Percentiles rank a stretch among this genome's conserved stretches.
phyloP scores from a whole-genome alignment of 2,329 filamentous ascomycete species.

The Podosphaera xanthii region DNA sequence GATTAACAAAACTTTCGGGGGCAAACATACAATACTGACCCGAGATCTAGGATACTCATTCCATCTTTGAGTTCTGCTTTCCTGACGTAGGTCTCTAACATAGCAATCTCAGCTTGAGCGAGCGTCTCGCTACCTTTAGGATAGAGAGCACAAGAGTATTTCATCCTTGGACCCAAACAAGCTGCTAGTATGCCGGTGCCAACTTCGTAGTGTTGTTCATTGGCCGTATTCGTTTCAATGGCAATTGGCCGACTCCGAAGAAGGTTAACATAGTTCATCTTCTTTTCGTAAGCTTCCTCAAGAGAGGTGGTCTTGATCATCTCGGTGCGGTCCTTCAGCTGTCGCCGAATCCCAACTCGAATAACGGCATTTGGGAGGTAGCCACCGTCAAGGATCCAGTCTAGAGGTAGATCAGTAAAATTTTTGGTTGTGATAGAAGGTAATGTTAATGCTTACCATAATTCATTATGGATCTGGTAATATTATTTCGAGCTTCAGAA shows the following conservation, averaged over 20 bases:
- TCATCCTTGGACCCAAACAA: conserved; percentile 45
- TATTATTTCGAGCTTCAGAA: no score
- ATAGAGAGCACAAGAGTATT: conserved; percentile 48
- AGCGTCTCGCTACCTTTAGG: conserved; percentile 37
- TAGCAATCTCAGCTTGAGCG: conserved; percentile 40
- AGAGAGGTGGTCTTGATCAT: conserved; percentile 31
- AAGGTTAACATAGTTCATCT: conserved; percentile 38
- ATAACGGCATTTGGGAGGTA: conserved; percentile 40
- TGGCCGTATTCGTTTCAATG: conserved; percentile 41
- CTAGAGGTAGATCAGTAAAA: conserved; percentile 12
- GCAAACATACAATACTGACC: conserved; percentile 3
- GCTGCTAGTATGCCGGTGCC: conserved; percentile 38
- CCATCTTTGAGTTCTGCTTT: conserved; percentile 23
- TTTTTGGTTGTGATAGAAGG: no score
- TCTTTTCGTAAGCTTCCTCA: conserved; percentile 28
- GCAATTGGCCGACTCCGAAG: conserved; percentile 41
- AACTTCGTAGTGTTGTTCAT: conserved; percentile 52
- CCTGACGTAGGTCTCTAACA: conserved; percentile 39
- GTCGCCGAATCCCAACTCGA: conserved; percentile 40
- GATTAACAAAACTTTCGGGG: not conserved
- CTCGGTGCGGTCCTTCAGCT: conserved; percentile 35
- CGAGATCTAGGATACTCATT: conserved; percentile 16
- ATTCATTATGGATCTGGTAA: not conserved
- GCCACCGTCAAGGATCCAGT: conserved; percentile 39
- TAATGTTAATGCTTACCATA: not conserved